Conservation (phyloP, 768 basidiomycete species). For the Lanmaoa rubissima region DNA sequence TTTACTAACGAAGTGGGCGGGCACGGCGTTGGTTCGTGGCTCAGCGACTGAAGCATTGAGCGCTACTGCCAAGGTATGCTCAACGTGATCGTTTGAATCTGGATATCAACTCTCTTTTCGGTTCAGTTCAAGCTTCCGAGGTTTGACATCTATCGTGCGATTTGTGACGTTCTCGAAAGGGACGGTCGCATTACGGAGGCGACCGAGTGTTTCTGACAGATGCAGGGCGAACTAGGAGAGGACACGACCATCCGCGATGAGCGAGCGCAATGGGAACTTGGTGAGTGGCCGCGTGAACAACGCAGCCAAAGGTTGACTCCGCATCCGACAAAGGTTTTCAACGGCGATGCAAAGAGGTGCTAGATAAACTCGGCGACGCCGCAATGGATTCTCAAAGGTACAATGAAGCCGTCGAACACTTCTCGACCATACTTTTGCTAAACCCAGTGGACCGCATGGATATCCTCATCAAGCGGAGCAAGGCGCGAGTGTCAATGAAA, state of each 20-base stretch:
- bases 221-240: background rate
- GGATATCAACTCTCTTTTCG: background rate
- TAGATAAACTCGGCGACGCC: background rate
- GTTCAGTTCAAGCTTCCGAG: background rate
- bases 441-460: accelerated
- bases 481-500: background rate
- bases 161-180: slow-evolving; percentile 2
- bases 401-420: background rate
- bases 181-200: background rate
- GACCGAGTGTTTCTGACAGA: background rate
- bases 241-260: background rate
- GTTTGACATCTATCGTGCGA: background rate
- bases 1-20: background rate
- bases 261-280: background rate
- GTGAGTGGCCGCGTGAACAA: background rate
- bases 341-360: background rate
- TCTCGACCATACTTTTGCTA: background rate
- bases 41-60: background rate
- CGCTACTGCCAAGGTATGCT: background rate
- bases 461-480: slow-evolving; percentile 8
- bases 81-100: background rate
- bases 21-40: background rate
- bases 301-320: background rate
- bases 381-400: background rate
- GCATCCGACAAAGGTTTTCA: too few relatives aligned